A percentile compares a stretch with the other conserved stretches of the same genome.
phyloP scores from a whole-genome alignment of 768 basidiomycete genomes.

The Paxillus involutus region DNA sequence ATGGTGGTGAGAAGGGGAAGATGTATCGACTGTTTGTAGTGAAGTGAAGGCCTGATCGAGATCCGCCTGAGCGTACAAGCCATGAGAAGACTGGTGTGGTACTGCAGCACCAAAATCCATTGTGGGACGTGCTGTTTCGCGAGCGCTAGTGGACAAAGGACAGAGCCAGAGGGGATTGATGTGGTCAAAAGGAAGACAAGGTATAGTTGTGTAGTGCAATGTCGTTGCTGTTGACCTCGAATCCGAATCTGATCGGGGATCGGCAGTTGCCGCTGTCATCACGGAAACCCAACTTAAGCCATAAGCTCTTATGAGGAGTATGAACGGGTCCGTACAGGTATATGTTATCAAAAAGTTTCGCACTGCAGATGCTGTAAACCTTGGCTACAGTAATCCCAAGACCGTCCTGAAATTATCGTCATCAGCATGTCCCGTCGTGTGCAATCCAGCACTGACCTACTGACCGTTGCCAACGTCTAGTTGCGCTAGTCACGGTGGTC shows the following conservation, averaged over 20 bases:
- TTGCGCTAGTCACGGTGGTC: conserved; percentile 1
- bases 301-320: conserved; percentile 23
- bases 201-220: conserved; percentile 25
- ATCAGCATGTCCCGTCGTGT: conserved; percentile 17
- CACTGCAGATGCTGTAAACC: conserved; percentile 9
- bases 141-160: conserved; percentile 51
- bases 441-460: conserved; percentile 9
- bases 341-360: conserved; percentile 11
- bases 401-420: not conserved
- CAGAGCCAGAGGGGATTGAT: conserved; percentile 39
- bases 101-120: conserved; percentile 51
- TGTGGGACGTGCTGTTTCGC: conserved; percentile 42
- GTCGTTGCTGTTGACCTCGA: conserved; percentile 23
- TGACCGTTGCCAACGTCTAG: conserved; percentile 12
- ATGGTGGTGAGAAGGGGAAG: conserved; percentile 38
- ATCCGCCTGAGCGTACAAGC: conserved; percentile 54
- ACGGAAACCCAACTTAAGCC: conserved; percentile 41
- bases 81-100: conserved; percentile 35
- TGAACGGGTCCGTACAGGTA: conserved; percentile 31
- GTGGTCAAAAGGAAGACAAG: conserved; percentile 38
- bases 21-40: conserved; percentile 39
- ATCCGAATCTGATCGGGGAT: conserved; percentile 58
- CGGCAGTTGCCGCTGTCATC: conserved; percentile 51
- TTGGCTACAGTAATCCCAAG: conserved; percentile 1
- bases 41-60: conserved; percentile 57